These are phyloP conservation scores for Helicocarpus griseus DNA, from an alignment of 2,329 filamentous ascomycete species.

Conservation along the genomic window DNA sequence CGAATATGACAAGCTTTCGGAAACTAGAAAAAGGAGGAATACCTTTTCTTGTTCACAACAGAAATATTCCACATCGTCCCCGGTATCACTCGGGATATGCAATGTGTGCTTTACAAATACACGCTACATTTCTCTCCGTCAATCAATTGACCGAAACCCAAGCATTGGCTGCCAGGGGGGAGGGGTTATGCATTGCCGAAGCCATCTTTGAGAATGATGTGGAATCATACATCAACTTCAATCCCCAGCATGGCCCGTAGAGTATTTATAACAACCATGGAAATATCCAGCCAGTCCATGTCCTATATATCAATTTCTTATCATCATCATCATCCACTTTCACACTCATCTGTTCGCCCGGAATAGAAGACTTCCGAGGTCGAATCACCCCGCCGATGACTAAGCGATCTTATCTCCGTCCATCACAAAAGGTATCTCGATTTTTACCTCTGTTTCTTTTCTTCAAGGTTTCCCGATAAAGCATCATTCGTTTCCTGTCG, in stretches of 20 bases:
- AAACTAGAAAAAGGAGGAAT: neutral
- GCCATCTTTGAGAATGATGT: too few relatives aligned
- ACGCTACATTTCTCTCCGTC: neutral
- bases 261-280: neutral
- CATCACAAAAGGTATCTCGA: neutral
- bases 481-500: neutral
- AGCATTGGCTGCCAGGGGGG: too few relatives aligned
- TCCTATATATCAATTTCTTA: neutral
- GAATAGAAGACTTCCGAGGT: neutral
- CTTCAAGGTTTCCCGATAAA: neutral
- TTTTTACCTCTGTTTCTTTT: neutral
- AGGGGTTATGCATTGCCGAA: too few relatives aligned
- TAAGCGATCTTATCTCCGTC: conserved; percentile 2
- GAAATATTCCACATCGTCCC: neutral
- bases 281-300: neutral
- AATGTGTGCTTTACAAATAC: neutral
- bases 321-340: neutral
- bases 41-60: too few relatives aligned
- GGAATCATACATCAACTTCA: conserved; percentile 2
- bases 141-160: too few relatives aligned
- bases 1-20: neutral
- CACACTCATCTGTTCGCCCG: neutral
- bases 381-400: conserved; percentile 5
- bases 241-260: neutral
- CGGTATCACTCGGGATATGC: neutral